Conservation (phyloP, 2,329 filamentous ascomycete species). For the Alternaria gansuensis region DNA sequence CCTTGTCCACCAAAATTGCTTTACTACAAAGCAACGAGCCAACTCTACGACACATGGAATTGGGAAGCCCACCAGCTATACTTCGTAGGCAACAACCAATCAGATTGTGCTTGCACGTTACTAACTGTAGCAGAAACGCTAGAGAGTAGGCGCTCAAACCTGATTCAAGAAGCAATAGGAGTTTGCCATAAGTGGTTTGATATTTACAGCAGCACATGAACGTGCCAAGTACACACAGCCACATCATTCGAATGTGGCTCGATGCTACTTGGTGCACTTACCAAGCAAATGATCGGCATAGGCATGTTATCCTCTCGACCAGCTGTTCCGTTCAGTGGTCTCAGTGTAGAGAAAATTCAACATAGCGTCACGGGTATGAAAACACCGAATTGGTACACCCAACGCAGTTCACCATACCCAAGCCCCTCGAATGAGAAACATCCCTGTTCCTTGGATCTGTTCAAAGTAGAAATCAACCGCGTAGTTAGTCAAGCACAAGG, state of each 20-base stretch:
- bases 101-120: no score
- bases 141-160: not conserved
- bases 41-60: constrained; percentile 13
- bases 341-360: constrained; percentile 15
- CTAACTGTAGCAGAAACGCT: not conserved
- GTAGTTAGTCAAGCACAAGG: not conserved
- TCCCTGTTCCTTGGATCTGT: no score
- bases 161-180: not conserved
- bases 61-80: constrained; percentile 21
- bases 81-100: constrained; percentile 10
- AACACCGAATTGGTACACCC: constrained; percentile 6
- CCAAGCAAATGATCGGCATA: constrained; percentile 22
- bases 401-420: no score
- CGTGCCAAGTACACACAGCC: not conserved
- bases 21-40: constrained; percentile 8
- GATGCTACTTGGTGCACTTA: constrained; percentile 32
- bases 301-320: constrained; percentile 17
- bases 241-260: constrained; percentile 24
- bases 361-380: not conserved
- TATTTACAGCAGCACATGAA: not conserved
- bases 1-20: constrained; percentile 14
- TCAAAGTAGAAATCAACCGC: not conserved
- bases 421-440: no score
- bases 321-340: constrained; percentile 18
- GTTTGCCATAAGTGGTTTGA: constrained; percentile 3